Conservation (phyloP, 495 filamentous ascomycete genomes). For the Aspergillus mulundensis region DNA sequence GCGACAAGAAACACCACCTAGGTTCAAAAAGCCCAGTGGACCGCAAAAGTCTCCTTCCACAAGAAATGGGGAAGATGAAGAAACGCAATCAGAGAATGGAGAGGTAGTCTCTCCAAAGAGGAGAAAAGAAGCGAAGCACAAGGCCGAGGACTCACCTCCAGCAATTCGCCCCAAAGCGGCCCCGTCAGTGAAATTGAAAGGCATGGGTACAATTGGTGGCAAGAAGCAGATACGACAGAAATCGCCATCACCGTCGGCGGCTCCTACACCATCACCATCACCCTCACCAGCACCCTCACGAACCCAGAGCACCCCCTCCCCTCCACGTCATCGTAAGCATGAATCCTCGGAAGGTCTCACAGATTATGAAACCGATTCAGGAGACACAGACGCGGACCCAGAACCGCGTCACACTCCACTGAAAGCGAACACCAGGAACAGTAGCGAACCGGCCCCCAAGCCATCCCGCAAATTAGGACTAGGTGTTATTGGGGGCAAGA, state of each 20-base stretch:
- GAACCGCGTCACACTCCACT: not conserved
- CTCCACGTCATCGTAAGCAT: not conserved
- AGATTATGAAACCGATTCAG: not conserved
- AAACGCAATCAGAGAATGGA: slow-evolving; percentile 3
- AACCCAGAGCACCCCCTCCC: not conserved
- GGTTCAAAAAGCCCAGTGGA: slow-evolving; percentile 19
- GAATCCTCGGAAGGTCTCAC: not conserved
- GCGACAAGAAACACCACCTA: slow-evolving; percentile 39
- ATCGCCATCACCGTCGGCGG: not conserved
- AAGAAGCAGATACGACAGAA: slow-evolving; percentile 16
- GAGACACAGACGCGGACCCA: not conserved
- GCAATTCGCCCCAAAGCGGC: slow-evolving; percentile 10
- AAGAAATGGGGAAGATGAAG: not conserved
- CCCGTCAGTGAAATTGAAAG: slow-evolving; percentile 11
- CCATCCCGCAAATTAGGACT: slow-evolving; percentile 27
- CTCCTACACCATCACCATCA: slow-evolving; percentile 4
- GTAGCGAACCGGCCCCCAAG: not conserved
- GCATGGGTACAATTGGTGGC: slow-evolving; percentile 22
- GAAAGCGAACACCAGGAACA: not conserved
- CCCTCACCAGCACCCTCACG: not conserved
- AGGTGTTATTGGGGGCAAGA: slow-evolving; percentile 39
- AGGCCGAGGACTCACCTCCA: not conserved
- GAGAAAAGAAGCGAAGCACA: not conserved
- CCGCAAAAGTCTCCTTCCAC: not conserved
- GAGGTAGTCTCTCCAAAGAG: not conserved